Evolutionary conservation across 2,329 filamentous ascomycete genomes (phyloP).

Genomic region (Colletotrichum liaoningense): DNA sequence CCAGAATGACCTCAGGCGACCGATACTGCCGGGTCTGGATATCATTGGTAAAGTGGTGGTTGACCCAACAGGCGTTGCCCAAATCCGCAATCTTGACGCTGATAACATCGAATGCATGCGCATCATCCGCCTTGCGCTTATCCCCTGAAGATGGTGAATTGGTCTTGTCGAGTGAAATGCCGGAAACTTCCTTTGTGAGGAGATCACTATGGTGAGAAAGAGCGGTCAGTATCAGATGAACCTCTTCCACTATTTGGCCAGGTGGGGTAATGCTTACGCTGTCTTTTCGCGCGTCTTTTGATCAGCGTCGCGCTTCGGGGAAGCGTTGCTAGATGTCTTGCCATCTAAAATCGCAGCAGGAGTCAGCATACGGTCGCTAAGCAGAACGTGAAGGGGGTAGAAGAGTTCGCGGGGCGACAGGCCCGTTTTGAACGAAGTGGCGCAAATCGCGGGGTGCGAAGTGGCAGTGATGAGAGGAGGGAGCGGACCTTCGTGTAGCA

Average conservation of each 20-base stretch:
- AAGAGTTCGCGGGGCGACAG: background rate
- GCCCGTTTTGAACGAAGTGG: background rate
- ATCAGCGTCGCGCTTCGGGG: conserved; percentile 66
- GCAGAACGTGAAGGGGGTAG: background rate
- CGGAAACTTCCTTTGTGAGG: conserved; percentile 91
- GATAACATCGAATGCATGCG: conserved; percentile 76
- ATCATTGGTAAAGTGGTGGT: conserved; percentile 99
- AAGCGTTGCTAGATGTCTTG: conserved; percentile 55
- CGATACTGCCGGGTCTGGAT: conserved; percentile 98
- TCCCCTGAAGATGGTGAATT: conserved; percentile 67
- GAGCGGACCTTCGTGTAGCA: conserved; percentile 80
- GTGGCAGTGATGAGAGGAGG: background rate
- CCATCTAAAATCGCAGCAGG: conserved; percentile 41
- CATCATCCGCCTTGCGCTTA: conserved; percentile 72
- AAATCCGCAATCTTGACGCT: conserved; percentile 99
- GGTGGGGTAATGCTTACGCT: conserved; percentile 72
- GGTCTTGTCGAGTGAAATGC: conserved; percentile 89
- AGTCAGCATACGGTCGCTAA: conserved; percentile 16
- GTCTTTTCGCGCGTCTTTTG: conserved; percentile 93
- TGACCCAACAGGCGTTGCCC: conserved; percentile 98
- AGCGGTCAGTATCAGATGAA: conserved; percentile 18
- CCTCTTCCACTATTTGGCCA: conserved; percentile 1
- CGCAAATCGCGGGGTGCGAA: conserved; percentile 7
- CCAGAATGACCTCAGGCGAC: conserved; percentile 96
- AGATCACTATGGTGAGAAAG: conserved; percentile 73